These are phyloP conservation scores for Pontederia paniculata DNA, from an alignment of 176 grass and related monocot species.

Conservation along the genomic window DNA sequence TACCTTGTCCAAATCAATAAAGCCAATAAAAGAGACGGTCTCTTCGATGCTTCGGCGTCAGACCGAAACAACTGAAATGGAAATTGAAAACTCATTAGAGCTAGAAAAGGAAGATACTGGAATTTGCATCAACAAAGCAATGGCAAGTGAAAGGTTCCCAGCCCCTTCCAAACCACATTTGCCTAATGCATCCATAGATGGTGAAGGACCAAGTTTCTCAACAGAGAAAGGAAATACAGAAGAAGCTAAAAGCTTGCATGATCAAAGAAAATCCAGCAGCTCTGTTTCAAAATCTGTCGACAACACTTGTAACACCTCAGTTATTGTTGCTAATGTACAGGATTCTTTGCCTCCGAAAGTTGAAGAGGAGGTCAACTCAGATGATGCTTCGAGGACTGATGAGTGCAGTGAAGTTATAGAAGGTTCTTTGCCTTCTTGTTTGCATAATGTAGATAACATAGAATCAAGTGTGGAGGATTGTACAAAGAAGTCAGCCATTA, in stretches of 20 bases:
- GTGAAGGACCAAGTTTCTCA: conserved; percentile 18
- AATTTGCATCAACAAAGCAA: background rate
- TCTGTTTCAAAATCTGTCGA: conserved; percentile 20
- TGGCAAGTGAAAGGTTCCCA: conserved; percentile 3
- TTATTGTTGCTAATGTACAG: conserved; percentile 5
- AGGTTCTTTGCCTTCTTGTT: conserved; percentile 1
- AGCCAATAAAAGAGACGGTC: conserved; percentile 40
- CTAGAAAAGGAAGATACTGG: background rate
- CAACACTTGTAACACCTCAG: conserved; percentile 25
- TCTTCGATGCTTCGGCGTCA: conserved; percentile 25
- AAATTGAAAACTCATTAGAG: conserved; percentile 3
- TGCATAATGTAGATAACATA: background rate
- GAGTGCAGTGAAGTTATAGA: conserved; percentile 29
- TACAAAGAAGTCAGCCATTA: conserved; percentile 18
- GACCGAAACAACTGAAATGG: background rate
- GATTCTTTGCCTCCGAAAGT: conserved; percentile 3
- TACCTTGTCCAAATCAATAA: conserved; percentile 20
- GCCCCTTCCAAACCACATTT: conserved; percentile 18
- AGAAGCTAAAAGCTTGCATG: conserved; percentile 4
- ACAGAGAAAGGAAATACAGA: conserved; percentile 21
- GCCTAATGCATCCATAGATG: background rate
- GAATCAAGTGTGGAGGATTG: background rate
- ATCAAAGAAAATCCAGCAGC: background rate
- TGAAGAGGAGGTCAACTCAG: conserved; percentile 29
- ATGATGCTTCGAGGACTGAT: conserved; percentile 23